Base-by-base conservation (phyloP, 2,329 filamentous ascomycete genomes). In the Phialocephala subalpina region DNA sequence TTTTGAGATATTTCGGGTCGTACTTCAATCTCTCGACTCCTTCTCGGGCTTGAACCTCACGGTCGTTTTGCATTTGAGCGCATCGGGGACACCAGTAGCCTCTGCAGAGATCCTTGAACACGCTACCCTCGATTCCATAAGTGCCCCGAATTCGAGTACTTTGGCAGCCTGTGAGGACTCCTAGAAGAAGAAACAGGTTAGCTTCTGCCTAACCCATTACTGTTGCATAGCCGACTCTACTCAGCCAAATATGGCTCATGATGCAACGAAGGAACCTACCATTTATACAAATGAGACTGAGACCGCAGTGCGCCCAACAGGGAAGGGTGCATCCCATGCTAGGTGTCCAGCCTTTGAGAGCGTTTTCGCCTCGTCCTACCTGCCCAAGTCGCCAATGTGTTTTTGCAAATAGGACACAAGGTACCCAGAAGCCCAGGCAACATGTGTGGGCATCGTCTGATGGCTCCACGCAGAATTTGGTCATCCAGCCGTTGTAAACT, bases 341-440 rank as follows among this genome's bases (percentile, higher is more conserved):
- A 72, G 1, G 70, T 73, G 3, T 79, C 74, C 74, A 82, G 66
- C 61, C 58, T n/a, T 83, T 78, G 7, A 77, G 78, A 1, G 80
- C 75, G 63, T 82, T 79, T 27, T 78, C 75, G 57, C 79, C 78
- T 14, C 72, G 69, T 7, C 70, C 71, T 55, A 79, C 77, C 57
- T 77, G 77, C 1, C 75, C 72, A 2, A 83, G 73, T 8, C 82
- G 77, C 73, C 82, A 79, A 16, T 80, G 73, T 2, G 80, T 82
- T 57, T 79, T 79, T 5, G 80, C 79, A 67, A 81, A 80, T 8
- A 82, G 64, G 3, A 79, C 73, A 70, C 81, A 83, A 11, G 82
- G 81, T 60, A 78, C 77, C 67, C 78, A 81, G 6, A 78, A 71
- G 1, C 79, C 80, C 3, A 78, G 76, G 9, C 79, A 67, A 59